phyloP scores from a whole-genome alignment of 257 asterid species.

The Henckelia pumila region DNA sequence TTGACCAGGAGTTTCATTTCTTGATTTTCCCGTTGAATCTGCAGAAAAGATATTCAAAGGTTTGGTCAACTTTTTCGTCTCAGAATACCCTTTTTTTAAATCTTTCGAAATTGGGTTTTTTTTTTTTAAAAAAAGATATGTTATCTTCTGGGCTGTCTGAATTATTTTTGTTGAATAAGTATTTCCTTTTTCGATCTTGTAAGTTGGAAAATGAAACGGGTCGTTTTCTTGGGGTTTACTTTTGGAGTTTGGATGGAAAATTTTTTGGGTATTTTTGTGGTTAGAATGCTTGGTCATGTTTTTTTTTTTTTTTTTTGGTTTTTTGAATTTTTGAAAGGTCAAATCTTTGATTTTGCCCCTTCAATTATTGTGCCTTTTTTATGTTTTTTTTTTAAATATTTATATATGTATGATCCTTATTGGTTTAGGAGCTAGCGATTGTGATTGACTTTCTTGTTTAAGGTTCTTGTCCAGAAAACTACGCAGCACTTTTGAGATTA shows the following conservation, averaged over 20 bases:
- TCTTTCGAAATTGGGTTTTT: slow-evolving; percentile 15
- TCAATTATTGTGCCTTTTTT: slow-evolving; percentile 18
- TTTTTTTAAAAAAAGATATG: slow-evolving; percentile 4
- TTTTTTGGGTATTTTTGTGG: slow-evolving; percentile 24
- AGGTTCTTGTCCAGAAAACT: slow-evolving; percentile 8
- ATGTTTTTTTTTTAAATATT: neutral
- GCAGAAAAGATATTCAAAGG: slow-evolving; percentile 24
- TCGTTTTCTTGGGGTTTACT: slow-evolving; percentile 45
- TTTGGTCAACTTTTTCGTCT: slow-evolving; percentile 38
- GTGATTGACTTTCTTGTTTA: slow-evolving; percentile 23
- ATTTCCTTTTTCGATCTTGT: slow-evolving; percentile 9
- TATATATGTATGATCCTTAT: slow-evolving; percentile 20
- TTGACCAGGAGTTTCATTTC: slow-evolving; percentile 31
- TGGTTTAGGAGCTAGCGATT: slow-evolving; percentile 23
- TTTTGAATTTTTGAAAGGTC: slow-evolving; percentile 43
- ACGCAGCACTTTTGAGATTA: neutral
- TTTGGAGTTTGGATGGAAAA: slow-evolving; percentile 6
- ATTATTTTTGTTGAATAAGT: neutral
- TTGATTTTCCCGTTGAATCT: slow-evolving; percentile 32
- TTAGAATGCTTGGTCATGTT: slow-evolving; percentile 38
- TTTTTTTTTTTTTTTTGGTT: slow-evolving; percentile 24
- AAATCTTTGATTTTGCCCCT: slow-evolving; percentile 23
- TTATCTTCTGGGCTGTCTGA: slow-evolving; percentile 14
- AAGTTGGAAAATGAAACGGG: slow-evolving; percentile 30
- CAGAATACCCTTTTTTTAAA: neutral